Evolutionary conservation across 768 basidiomycete species (phyloP), one percentile per base, ranked within the genome.

Genomic region (Cubamyces lactineus): DNA sequence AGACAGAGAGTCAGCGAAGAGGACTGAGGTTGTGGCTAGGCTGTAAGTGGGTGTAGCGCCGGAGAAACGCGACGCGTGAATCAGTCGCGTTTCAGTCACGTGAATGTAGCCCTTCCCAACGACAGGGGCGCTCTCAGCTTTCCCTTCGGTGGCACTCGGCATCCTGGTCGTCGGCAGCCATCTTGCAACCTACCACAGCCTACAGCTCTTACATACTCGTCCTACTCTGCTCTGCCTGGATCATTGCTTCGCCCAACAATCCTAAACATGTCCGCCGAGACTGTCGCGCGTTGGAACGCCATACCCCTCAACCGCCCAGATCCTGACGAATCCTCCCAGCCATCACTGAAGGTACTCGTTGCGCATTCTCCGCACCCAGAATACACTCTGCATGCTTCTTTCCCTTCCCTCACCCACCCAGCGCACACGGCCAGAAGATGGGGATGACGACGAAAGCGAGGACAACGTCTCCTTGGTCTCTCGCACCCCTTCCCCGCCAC

Each of bases 381-480:
- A 76, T 72, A 72, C 72, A 72, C 73, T 76, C 72, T 73, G 75
- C 78, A 79, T 82, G 83, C 86, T 86, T 77, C 84, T 82, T 78
- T 81, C 76, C 65, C 63, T 69, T 64, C 58, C 67, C 73, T 77
- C 72, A 72, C 74, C 74, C 69, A 71, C 78, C 80, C 81, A 92
- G 91, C 89, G 88, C 72, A 71, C 81, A 72, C 83, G 85, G 72
- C 75, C 68, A 66, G 71, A 74, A 26, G 74, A 52, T 43, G 65
- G 64, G n/a, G 66, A 75, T 57, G 72, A 77, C 17, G 81, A 81
- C 50, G 83, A 83, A 62, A 82, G 84, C 54, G 88, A 89, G 56
- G 89, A 91, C 70, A 76, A 89, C 66, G 74, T 91, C 49, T 91
- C 90, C 19, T 75, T 93, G 50, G 80, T 86, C 64, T 94, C 92